Evolutionary conservation across 805 yeast genomes (phyloP).

Genomic region (Kluyveromyces aestuarii): DNA sequence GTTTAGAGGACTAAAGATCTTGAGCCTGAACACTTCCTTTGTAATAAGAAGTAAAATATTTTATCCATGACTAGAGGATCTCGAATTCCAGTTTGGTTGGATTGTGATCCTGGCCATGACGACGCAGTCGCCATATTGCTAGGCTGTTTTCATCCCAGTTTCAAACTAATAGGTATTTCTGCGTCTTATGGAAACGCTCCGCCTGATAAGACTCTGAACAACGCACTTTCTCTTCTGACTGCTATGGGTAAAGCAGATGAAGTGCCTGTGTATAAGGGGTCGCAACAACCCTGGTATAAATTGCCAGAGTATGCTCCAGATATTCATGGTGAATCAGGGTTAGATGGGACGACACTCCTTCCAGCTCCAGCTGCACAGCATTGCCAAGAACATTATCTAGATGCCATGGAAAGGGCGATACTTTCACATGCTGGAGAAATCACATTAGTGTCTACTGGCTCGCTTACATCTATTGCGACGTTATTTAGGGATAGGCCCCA

Average conservation of each 20-base stretch:
- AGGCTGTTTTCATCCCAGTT: conserved; percentile 49
- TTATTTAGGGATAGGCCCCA: conserved; percentile 50
- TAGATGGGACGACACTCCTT: conserved; percentile 63
- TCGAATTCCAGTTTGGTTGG: conserved; percentile 71
- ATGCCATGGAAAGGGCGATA: conserved; percentile 37
- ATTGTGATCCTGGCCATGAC: conserved; percentile 91
- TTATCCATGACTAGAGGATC: not conserved
- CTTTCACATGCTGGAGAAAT: conserved; percentile 37
- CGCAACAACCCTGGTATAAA: conserved; percentile 45
- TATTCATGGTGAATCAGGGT: conserved; percentile 67
- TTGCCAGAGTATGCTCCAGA: conserved; percentile 44
- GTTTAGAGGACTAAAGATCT: not conserved
- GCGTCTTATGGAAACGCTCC: conserved; percentile 70
- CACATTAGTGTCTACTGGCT: conserved; percentile 65
- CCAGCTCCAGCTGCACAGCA: conserved; percentile 36
- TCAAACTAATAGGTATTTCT: conserved; percentile 57
- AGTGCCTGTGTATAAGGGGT: conserved; percentile 62
- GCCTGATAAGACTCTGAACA: conserved; percentile 53
- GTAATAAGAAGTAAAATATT: not conserved
- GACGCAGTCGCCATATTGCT: conserved; percentile 70
- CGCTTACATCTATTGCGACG: conserved; percentile 62
- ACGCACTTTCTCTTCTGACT: conserved; percentile 59
- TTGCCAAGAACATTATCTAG: conserved; percentile 29
- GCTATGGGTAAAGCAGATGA: conserved; percentile 37
- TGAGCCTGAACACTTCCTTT: not conserved